Evolutionary conservation across 1,284 basidiomycete genomes (phyloP).

Genomic region (Heterobasidion occidentale): DNA sequence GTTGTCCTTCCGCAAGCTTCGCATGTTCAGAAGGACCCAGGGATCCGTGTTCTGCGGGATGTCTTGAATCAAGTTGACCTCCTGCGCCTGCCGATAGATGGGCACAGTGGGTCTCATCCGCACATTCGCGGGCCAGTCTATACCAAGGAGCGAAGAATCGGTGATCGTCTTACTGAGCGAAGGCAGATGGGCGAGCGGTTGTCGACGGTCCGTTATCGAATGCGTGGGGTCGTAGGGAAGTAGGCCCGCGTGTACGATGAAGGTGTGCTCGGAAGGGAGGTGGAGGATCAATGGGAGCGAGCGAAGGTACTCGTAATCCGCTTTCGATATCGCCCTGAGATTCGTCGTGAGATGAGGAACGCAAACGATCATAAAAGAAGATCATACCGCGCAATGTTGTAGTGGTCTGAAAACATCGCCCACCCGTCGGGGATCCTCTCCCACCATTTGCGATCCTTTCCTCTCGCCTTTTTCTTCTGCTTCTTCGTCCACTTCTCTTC

Average conservation of each 20-base stretch:
- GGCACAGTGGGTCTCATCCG: neutral
- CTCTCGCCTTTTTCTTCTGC: slow-evolving; percentile 19
- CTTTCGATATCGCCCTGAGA: slow-evolving; percentile 41
- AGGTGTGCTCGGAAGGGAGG: slow-evolving; percentile 68
- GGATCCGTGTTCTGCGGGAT: slow-evolving; percentile 71
- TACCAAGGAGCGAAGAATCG: neutral
- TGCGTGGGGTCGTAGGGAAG: slow-evolving; percentile 61
- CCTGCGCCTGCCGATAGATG: slow-evolving; percentile 32
- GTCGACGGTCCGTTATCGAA: slow-evolving; percentile 37
- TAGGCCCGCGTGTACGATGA: slow-evolving; percentile 80
- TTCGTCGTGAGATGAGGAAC: neutral
- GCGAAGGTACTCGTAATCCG: slow-evolving; percentile 62
- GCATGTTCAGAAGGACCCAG: slow-evolving; percentile 72
- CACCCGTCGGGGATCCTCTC: slow-evolving; percentile 39
- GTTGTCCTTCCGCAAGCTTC: slow-evolving; percentile 49
- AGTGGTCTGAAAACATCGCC: slow-evolving; percentile 72
- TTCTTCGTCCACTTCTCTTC: slow-evolving; percentile 5
- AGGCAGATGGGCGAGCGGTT: slow-evolving; percentile 65
- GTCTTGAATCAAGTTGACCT: slow-evolving; percentile 49
- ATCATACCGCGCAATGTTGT: slow-evolving; percentile 54
- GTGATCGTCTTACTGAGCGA: neutral
- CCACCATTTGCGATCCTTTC: slow-evolving; percentile 37
- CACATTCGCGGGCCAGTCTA: neutral
- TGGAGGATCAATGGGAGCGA: slow-evolving; percentile 69
- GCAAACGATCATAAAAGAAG: neutral